These are phyloP conservation scores for Hamigera avellanea DNA, from an alignment of 495 filamentous ascomycete genomes.

Conservation along the genomic window DNA sequence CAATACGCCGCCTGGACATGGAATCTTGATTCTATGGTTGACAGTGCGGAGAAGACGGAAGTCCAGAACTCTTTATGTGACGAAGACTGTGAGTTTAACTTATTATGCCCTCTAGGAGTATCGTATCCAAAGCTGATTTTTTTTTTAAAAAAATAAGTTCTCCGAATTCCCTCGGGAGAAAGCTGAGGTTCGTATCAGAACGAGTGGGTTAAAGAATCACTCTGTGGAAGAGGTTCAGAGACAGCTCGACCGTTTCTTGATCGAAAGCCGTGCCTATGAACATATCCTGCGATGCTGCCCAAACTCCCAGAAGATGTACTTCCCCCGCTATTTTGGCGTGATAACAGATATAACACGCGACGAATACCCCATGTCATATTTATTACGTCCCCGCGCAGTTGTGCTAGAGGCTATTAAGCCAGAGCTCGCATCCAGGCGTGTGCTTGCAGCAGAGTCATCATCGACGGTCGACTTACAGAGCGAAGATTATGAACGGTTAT, in stretches of 20 bases:
- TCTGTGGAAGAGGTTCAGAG: conserved; percentile 1
- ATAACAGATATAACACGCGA: conserved; percentile 1
- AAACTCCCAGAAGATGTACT: not conserved
- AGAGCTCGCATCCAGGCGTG: not conserved
- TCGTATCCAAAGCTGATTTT: too few relatives aligned
- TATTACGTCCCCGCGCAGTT: conserved; percentile 3
- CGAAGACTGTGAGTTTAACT: too few relatives aligned
- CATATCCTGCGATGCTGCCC: conserved; percentile 3
- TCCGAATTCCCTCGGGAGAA: not conserved
- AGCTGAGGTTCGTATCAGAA: not conserved
- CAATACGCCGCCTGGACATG: conserved; percentile 4
- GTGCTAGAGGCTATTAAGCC: conserved; percentile 2
- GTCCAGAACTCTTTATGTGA: too few relatives aligned
- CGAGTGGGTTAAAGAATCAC: not conserved
- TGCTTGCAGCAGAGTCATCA: not conserved
- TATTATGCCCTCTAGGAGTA: too few relatives aligned
- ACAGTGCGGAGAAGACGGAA: conserved; percentile 1
- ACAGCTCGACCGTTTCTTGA: conserved; percentile 4
- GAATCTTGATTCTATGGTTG: conserved; percentile 4
- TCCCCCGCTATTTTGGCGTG: conserved; percentile 3
- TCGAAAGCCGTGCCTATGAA: conserved; percentile 3
- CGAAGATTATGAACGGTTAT: not conserved
- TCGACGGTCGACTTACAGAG: not conserved
- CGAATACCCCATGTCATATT: conserved; percentile 1
- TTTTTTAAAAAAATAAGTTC: too few relatives aligned